These are phyloP conservation scores for Avicennia marina DNA, from an alignment of 257 asterid genomes.

Conservation along the genomic window DNA sequence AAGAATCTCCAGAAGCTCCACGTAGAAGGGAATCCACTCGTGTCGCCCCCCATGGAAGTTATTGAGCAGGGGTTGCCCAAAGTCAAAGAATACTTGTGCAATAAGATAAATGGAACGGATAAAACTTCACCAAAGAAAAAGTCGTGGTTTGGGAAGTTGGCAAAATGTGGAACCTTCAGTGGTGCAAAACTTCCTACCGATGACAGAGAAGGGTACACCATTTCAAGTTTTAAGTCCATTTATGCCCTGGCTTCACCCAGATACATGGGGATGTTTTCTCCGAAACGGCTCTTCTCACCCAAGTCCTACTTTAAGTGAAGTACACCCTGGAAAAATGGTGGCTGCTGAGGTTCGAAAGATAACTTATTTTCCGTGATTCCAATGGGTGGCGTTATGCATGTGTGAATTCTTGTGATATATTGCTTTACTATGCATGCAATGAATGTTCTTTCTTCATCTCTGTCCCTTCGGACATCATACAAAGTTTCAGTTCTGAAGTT, in stretches of 20 bases:
- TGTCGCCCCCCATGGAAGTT: conserved; percentile 60
- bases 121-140: conserved; percentile 33
- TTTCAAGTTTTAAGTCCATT: conserved; percentile 32
- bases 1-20: conserved; percentile 64
- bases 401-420: no score
- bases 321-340: no score
- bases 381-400: no score
- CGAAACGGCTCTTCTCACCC: conserved; percentile 56
- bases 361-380: no score
- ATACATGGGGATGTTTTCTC: conserved; percentile 66
- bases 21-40: conserved; percentile 76
- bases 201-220: conserved; percentile 26
- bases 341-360: no score
- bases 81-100: conserved; percentile 59
- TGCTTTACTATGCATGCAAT: no score
- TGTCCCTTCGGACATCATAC: no score
- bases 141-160: conserved; percentile 81
- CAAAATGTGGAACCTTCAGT: conserved; percentile 59
- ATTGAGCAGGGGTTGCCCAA: conserved; percentile 56
- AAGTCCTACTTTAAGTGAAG: conserved; percentile 45
- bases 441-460: no score
- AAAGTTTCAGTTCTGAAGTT: no score
- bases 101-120: conserved; percentile 52
- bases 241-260: conserved; percentile 60
- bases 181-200: conserved; percentile 36